Evolutionary conservation across 1,139 yeast species (phyloP).

Genomic region (Kluyveromyces marxianus): DNA sequence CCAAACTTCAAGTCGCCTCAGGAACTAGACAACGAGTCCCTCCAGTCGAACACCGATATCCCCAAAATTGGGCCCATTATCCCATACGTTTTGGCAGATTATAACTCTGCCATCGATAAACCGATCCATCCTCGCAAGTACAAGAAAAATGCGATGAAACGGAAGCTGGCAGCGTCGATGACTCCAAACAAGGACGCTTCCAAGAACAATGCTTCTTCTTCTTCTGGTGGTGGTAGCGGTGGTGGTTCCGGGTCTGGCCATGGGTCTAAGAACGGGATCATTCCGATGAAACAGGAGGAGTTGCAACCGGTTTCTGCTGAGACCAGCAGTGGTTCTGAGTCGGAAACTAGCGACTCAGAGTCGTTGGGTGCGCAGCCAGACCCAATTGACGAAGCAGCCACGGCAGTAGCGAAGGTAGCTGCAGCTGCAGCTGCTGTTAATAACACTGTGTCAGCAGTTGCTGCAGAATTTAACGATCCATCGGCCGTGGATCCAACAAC

Average conservation of each 20-base stretch:
- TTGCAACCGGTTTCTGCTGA: conserved; percentile 40
- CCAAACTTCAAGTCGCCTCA: conserved; percentile 74
- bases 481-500: too few species aligned
- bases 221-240: background rate
- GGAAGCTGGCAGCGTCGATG: conserved; percentile 2
- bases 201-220: background rate
- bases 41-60: conserved; percentile 62
- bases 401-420: background rate
- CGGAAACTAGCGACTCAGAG: conserved; percentile 8
- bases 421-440: background rate
- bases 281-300: conserved; percentile 39
- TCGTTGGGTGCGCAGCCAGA: background rate
- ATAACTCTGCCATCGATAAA: conserved; percentile 62
- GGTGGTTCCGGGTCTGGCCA: background rate
- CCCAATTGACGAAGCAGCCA: too few species aligned
- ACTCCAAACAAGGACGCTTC: background rate
- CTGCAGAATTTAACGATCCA: too few species aligned
- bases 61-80: conserved; percentile 71
- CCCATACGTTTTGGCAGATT: conserved; percentile 70
- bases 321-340: conserved; percentile 31
- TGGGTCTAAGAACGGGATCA: conserved; percentile 11
- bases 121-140: conserved; percentile 48
- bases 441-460: too few species aligned
- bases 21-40: conserved; percentile 55
- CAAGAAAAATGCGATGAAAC: conserved; percentile 17